phyloP scores from a whole-genome alignment of 225 moss, liverwort and hornwort genomes.

The Climacium dendroides region DNA sequence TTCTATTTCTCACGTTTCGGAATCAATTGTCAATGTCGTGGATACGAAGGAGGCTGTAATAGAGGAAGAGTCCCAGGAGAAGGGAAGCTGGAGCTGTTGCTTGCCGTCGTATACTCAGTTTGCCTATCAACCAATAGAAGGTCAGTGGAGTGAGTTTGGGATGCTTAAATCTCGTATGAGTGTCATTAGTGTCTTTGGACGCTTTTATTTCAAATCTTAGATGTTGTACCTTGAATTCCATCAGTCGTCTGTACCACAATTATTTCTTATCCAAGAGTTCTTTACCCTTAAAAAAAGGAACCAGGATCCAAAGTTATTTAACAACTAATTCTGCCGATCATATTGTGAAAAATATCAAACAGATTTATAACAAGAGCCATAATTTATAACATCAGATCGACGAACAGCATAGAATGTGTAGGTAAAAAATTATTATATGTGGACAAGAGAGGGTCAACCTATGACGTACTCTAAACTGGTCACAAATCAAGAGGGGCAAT shows the following conservation, averaged over 20 bases:
- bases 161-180: neutral
- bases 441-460: neutral
- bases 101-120: slow-evolving; percentile 23
- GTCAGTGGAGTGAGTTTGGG: slow-evolving; percentile 3
- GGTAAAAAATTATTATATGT: neutral
- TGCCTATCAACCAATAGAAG: slow-evolving; percentile 2
- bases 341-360: neutral
- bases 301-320: too few relatives aligned
- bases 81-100: slow-evolving; percentile 17
- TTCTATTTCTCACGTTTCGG: neutral
- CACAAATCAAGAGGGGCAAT: neutral
- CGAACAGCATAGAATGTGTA: neutral
- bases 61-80: slow-evolving; percentile 4
- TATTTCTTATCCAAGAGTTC: neutral
- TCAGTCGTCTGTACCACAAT: neutral
- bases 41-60: neutral
- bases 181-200: neutral
- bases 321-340: neutral
- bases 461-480: neutral
- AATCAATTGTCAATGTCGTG: neutral
- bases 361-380: too few relatives aligned
- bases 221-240: neutral
- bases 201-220: neutral
- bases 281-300: neutral
- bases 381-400: neutral